A percentile compares a stretch with the other conserved stretches of the same genome.
These are phyloP conservation scores for Cenchrus fungigraminus DNA, from an alignment of 176 grass and related monocot genomes.

Conservation along the genomic window DNA sequence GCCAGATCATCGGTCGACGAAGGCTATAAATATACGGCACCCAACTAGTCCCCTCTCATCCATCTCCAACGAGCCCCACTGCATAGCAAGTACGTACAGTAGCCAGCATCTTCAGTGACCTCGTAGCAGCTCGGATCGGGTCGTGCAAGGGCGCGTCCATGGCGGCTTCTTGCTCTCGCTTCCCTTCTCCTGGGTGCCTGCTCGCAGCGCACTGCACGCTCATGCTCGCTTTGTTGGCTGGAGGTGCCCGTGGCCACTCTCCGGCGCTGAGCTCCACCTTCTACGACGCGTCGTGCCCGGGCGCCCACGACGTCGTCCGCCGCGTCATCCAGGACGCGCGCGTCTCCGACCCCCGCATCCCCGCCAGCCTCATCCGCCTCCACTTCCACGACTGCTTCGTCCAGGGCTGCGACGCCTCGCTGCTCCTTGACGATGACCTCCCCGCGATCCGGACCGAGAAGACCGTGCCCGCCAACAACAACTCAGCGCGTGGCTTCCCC, in stretches of 20 bases:
- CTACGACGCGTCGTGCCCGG: slow-evolving; percentile 33
- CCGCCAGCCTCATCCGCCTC: slow-evolving; percentile 56
- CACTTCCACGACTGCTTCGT: slow-evolving; percentile 96
- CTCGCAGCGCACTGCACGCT: neutral
- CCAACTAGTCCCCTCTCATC: neutral
- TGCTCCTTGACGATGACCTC: slow-evolving; percentile 43
- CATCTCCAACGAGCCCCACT: too few relatives aligned
- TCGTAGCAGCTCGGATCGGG: neutral
- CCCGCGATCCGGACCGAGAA: slow-evolving; percentile 37
- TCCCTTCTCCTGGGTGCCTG: neutral
- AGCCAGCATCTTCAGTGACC: too few relatives aligned
- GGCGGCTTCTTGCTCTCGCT: neutral
- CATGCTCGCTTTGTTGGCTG: neutral
- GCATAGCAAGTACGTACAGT: too few relatives aligned
- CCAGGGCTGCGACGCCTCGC: slow-evolving; percentile 78
- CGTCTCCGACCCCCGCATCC: slow-evolving; percentile 37
- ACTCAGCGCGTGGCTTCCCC: slow-evolving; percentile 11
- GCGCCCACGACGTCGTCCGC: neutral
- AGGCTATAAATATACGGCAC: neutral
- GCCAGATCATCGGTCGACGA: neutral
- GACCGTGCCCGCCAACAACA: slow-evolving; percentile 20
- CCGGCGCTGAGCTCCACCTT: slow-evolving; percentile 6
- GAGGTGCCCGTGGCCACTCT: too few relatives aligned
- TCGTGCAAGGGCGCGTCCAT: neutral
- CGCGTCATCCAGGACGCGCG: slow-evolving; percentile 39